phyloP scores from a whole-genome alignment of 345 rosid genomes.

The Gossypium thurberi region DNA sequence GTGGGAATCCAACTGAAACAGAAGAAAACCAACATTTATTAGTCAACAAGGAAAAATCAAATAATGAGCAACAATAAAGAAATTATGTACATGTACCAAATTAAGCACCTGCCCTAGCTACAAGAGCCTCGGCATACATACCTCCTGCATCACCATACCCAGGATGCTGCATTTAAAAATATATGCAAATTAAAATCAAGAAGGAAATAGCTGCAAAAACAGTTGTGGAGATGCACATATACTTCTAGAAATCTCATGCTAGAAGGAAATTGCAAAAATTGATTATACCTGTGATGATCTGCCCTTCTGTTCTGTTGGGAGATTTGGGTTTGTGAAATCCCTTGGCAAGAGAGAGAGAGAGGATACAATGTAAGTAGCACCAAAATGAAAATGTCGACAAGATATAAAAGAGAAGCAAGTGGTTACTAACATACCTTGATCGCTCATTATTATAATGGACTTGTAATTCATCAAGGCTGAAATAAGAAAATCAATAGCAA shows the following conservation, averaged over 20 bases:
- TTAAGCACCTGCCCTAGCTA: slow-evolving; percentile 32
- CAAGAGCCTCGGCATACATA: slow-evolving; percentile 35
- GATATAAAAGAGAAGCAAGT: slow-evolving; percentile 8
- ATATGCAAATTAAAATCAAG: slow-evolving; percentile 11
- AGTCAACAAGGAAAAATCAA: slow-evolving; percentile 16
- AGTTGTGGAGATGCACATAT: slow-evolving; percentile 3
- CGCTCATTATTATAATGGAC: slow-evolving; percentile 96
- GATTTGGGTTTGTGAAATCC: slow-evolving; percentile 92
- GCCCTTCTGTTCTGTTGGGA: slow-evolving; percentile 91
- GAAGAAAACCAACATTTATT: slow-evolving; percentile 11
- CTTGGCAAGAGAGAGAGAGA: slow-evolving; percentile 28
- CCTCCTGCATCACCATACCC: slow-evolving; percentile 18
- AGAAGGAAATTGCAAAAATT: slow-evolving; percentile 4
- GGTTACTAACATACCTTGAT: slow-evolving; percentile 52
- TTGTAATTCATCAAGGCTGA: slow-evolving; percentile 95
- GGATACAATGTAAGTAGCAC: slow-evolving; percentile 6
- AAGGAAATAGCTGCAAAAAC: slow-evolving; percentile 9
- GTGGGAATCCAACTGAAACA: slow-evolving; percentile 80
- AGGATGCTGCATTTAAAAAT: slow-evolving; percentile 25
- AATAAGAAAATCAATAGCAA: slow-evolving; percentile 16
- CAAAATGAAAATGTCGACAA: neutral
- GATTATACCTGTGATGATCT: slow-evolving; percentile 72
- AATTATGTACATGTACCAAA: slow-evolving; percentile 11
- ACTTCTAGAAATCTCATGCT: neutral
- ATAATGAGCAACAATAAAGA: slow-evolving; percentile 13